Evolutionary conservation across 2,329 filamentous ascomycete species (phyloP).

Genomic region (Magnaporthiopsis incrustans): DNA sequence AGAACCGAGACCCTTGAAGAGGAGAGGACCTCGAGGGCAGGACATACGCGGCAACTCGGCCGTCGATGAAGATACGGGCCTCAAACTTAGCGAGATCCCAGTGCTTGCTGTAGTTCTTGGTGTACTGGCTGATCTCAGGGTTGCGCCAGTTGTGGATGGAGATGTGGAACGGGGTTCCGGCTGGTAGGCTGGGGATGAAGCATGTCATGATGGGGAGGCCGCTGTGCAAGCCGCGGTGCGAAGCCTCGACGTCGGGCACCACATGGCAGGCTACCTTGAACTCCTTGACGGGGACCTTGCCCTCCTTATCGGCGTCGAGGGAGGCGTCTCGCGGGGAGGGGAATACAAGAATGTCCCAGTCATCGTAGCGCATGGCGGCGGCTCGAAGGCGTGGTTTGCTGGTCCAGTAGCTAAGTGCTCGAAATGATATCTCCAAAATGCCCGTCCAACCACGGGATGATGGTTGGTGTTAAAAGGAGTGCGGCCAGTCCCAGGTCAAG

Average conservation of each 20-base stretch:
- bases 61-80: conserved; percentile 61
- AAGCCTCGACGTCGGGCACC: conserved; percentile 47
- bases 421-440: background rate
- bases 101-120: conserved; percentile 48
- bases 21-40: background rate
- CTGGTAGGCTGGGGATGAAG: conserved; percentile 58
- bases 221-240: conserved; percentile 32
- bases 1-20: background rate
- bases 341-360: conserved; percentile 82
- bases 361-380: conserved; percentile 67
- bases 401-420: background rate
- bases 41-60: conserved; percentile 48
- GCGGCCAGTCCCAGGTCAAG: background rate
- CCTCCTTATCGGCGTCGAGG: conserved; percentile 28
- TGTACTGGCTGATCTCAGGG: conserved; percentile 50
- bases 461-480: background rate
- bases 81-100: conserved; percentile 53
- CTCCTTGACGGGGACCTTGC: conserved; percentile 66
- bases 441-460: background rate
- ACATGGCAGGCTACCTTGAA: conserved; percentile 74
- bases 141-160: conserved; percentile 69
- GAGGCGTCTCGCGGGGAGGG: conserved; percentile 30
- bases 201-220: conserved; percentile 60
- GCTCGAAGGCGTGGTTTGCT: background rate
- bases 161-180: conserved; percentile 55